These are phyloP conservation scores for Colletotrichum somersetense DNA, from an alignment of 2,329 filamentous ascomycete species.

Conservation along the genomic window DNA sequence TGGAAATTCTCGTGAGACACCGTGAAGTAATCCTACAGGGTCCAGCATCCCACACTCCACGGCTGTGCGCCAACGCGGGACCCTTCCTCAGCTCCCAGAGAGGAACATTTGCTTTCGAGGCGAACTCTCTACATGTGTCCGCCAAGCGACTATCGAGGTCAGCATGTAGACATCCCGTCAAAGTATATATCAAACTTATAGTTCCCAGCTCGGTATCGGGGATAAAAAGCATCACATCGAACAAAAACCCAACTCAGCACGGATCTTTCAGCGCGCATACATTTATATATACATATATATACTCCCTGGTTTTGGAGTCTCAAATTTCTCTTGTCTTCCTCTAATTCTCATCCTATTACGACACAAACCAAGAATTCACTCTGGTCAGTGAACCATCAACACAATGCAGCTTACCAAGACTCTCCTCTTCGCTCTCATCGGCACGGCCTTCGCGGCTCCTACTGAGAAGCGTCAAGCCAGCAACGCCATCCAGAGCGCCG, in stretches of 20 bases:
- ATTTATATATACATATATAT: conserved; percentile 2
- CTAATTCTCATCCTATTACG: not conserved
- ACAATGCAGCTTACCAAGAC: conserved; percentile 40
- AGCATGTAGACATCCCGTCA: conserved; percentile 14
- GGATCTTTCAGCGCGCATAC: conserved; percentile 26
- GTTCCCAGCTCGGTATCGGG: conserved; percentile 19
- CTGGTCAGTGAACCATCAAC: conserved; percentile 33
- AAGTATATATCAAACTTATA: conserved; percentile 29
- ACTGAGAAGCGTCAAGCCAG: conserved; percentile 59
- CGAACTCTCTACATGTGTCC: conserved; percentile 23
- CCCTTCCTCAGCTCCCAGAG: not conserved
- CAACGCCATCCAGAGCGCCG: conserved; percentile 68
- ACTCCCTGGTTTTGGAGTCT: conserved; percentile 33
- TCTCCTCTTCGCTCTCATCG: conserved; percentile 34
- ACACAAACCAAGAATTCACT: conserved; percentile 27
- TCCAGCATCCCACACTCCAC: conserved; percentile 29
- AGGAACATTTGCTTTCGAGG: conserved; percentile 32
- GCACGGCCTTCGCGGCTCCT: conserved; percentile 34
- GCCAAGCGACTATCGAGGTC: conserved; percentile 10
- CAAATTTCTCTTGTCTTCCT: too few species aligned
- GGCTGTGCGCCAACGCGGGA: conserved; percentile 16
- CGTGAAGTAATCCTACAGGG: conserved; percentile 10
- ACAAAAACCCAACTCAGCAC: conserved; percentile 31
- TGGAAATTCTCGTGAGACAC: conserved; percentile 11
- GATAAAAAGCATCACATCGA: not conserved